These are phyloP conservation scores for Metarhizium album DNA, from an alignment of 2,329 filamentous ascomycete species.

Conservation along the genomic window DNA sequence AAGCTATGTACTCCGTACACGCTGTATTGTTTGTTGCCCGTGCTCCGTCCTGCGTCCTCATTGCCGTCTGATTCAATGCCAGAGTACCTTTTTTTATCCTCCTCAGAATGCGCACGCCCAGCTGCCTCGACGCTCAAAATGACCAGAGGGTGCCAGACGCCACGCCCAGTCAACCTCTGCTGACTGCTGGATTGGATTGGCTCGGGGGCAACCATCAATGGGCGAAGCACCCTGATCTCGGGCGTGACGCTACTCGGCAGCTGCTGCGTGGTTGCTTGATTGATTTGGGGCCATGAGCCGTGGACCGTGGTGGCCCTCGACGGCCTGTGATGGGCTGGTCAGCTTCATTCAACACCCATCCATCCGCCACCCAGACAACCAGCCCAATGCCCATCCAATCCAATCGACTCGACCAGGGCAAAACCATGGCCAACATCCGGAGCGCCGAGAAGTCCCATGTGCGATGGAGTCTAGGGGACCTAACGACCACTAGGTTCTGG, in stretches of 20 bases:
- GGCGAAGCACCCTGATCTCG: constrained; percentile 1
- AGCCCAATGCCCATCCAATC: not conserved
- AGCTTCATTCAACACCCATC: not conserved
- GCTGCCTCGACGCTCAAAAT: not conserved
- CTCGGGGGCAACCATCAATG: not conserved
- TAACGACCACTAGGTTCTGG: no score
- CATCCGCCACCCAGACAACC: not conserved
- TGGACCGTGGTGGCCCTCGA: not conserved
- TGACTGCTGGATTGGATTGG: no score
- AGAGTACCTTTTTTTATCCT: no score
- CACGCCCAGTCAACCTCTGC: not conserved
- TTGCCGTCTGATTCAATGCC: no score
- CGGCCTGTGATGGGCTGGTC: not conserved
- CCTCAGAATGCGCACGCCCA: no score
- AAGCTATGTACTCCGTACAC: no score
- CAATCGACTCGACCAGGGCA: not conserved
- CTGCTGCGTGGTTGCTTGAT: not conserved
- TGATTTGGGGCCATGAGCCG: no score
- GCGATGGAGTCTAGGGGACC: no score
- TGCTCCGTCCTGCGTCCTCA: no score
- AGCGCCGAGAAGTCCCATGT: no score
- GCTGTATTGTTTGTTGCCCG: no score
- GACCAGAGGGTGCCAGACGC: not conserved
- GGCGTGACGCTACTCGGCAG: constrained; percentile 3
- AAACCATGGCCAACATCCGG: not conserved